These are phyloP conservation scores for Backusella parvicylindrica DNA, from an alignment of 192 early-diverging fungal species.

Conservation along the genomic window DNA sequence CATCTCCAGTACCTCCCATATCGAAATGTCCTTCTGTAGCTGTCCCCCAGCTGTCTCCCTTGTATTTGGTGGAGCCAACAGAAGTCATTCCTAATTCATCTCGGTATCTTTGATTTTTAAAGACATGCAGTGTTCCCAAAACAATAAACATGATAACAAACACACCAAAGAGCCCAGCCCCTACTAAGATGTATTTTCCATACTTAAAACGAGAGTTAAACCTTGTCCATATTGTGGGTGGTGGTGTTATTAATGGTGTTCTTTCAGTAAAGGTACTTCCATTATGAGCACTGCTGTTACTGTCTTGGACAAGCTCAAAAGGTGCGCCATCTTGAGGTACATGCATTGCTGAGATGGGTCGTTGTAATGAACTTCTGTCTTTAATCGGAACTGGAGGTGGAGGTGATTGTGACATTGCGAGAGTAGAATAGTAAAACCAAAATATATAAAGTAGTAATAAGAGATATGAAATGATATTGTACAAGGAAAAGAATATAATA, in stretches of 20 bases:
- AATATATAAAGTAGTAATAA: not conserved
- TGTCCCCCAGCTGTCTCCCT: conserved; percentile 27
- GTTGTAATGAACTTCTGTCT: not conserved
- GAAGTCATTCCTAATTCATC: conserved; percentile 1
- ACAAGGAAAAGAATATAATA: not conserved
- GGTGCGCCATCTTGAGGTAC: not conserved
- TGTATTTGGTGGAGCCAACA: conserved; percentile 20
- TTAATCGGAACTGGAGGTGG: not conserved
- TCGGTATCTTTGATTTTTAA: conserved; percentile 16
- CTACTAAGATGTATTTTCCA: conserved; percentile 6
- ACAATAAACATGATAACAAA: conserved; percentile 27
- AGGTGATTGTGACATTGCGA: not conserved
- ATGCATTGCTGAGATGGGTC: not conserved
- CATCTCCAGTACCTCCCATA: conserved; percentile 41
- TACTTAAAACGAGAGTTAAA: conserved; percentile 14
- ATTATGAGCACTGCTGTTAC: not conserved
- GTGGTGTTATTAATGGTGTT: conserved; percentile 7
- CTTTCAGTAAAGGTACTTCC: not conserved
- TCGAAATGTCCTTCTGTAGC: conserved; percentile 22
- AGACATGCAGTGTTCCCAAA: conserved; percentile 13
- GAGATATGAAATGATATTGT: not conserved
- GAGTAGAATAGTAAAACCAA: not conserved
- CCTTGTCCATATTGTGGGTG: conserved; percentile 21
- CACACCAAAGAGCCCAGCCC: not conserved
- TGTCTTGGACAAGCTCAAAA: not conserved